Conservation (phyloP, 352 stramenopile species). For the Pythium biforme region DNA sequence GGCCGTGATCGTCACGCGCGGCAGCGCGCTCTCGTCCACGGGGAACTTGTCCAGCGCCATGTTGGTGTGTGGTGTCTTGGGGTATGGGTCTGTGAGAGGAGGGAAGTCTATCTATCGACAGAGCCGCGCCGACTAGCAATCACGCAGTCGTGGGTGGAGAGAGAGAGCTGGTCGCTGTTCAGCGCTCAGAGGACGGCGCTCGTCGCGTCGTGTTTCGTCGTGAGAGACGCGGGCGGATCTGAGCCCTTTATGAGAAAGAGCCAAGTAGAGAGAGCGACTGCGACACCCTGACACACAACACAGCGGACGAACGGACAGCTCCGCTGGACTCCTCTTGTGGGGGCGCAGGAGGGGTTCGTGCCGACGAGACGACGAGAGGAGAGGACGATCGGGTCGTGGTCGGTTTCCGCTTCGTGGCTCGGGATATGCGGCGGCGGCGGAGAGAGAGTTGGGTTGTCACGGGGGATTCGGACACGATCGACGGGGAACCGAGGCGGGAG, state of each 20-base stretch:
- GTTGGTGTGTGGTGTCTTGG: background rate
- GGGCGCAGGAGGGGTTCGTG: background rate
- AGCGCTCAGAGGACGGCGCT: too few species aligned
- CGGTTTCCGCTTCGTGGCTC: background rate
- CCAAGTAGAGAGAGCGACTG: background rate
- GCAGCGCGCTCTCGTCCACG: constrained; percentile 30
- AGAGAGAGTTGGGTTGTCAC: background rate
- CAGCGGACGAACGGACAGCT: background rate
- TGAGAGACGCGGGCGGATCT: too few species aligned
- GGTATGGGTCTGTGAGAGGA: too few species aligned
- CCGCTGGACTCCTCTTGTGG: background rate
- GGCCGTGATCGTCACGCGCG: constrained; percentile 27
- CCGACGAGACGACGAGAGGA: background rate
- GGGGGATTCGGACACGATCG: background rate
- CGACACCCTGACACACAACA: background rate
- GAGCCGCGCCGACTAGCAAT: too few species aligned
- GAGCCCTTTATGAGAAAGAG: background rate
- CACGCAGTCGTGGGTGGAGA: too few species aligned
- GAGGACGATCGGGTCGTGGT: background rate
- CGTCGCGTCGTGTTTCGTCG: too few species aligned
- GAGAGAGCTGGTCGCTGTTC: too few species aligned
- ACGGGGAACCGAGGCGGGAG: background rate
- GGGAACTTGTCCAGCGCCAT: constrained; percentile 31
- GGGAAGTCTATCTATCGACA: too few species aligned
- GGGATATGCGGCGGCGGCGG: too few species aligned